Evolutionary conservation across 108 stramenopile genomes (phyloP), one percentile per base, ranked within the genome.

Genomic region (Cyclotella choctawhatcheeana): DNA sequence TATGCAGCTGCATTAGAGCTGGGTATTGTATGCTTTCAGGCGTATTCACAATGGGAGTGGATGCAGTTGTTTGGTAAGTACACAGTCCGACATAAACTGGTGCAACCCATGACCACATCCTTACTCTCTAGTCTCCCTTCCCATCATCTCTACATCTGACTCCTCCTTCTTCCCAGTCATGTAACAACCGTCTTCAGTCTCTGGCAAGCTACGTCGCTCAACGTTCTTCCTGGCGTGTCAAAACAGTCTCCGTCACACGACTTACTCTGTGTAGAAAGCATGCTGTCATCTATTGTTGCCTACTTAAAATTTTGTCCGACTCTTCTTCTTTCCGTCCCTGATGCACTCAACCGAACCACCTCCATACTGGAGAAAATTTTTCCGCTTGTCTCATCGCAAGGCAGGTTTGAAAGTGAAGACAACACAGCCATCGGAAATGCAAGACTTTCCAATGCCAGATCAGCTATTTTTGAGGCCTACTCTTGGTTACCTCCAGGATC

Each of bases 401-500:
- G 91, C 3, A 76, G 83, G 58, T 78, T 93, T 67, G 92, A 83
- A 16, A 65, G 50, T 2, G 74, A 77, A 29, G 69, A 67, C 17
- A 47, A 17, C n/a, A 82, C 82, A 18, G 76, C 84, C 8, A 70
- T 72, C 25, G 86, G 81, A 18, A 80, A 76, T 21, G 62, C 79
- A 13, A 73, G 88, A 40, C 64, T 89, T 0, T 88, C 93, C 27
- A 91, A 85, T 52, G 80, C 90, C 16, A 90, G 85, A 67, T 88
- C 92, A 13, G 87, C 89, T 17, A 76, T 96, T 8, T 70, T 96
- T 81, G 92, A 96, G 60, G 89, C 95, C 18, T 96, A 93, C 63
- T 83, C 92, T 20, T 96, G 92, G 95, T 64, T 96, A 17, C 95
- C 95, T 44, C 88, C 95, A 43, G 95, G 95, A 3, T 92, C 90